Evolutionary conservation across 192 early-diverging fungal genomes (phyloP), one percentile per base, ranked within the genome.

Genomic region (Coemansia sp.): DNA sequence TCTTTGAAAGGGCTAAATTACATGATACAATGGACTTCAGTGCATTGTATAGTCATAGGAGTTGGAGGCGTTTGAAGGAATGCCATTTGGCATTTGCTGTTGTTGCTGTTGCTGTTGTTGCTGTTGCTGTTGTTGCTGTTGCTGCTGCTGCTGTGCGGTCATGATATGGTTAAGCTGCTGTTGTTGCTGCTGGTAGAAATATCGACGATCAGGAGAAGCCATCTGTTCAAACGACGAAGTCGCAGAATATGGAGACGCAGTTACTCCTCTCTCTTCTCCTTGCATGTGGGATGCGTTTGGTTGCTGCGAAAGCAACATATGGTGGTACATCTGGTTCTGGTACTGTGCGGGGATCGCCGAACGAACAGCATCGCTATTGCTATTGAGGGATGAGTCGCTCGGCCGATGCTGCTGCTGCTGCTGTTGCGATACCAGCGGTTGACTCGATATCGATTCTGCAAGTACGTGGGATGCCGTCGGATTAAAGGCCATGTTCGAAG

Each of bases 401-500:
- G 28, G 59, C 9, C 23, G 62, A 2, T 31, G 65, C 13, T 67
- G 58, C 19, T 58, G 42, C 15, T 60, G 57, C 53, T 65, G 30
- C 25, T 61, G 70, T 19, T 29, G 22, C 20, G 63, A 57, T 2
- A 50, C 15, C 0, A 53, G 19, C 19, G 47, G 20, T 19, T 42
- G 70, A 28, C 59, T 65, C 9, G 75, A 60, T 23, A 79, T 59
- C 2, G 70, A 65, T 5, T 61, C 68, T 2, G 75, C 70, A 25
- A 79, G 19, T 1, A 42, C 67, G 31, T 68, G 75, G 14, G 62
- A 65, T 23, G 59, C 68, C 9, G 58, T 64, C n/a, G 75, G 30
- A 29, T 79, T 67, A 19, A 79, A 41, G 2, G 70, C 70, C 65
- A 79, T 79, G 62, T 65, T 65, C 2, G 75, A 72, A 10, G 70